A percentile compares a stretch with the other conserved stretches of the same genome.
phyloP scores from a whole-genome alignment of 169 alveolate genomes.

The Plasmodium gonderi region DNA sequence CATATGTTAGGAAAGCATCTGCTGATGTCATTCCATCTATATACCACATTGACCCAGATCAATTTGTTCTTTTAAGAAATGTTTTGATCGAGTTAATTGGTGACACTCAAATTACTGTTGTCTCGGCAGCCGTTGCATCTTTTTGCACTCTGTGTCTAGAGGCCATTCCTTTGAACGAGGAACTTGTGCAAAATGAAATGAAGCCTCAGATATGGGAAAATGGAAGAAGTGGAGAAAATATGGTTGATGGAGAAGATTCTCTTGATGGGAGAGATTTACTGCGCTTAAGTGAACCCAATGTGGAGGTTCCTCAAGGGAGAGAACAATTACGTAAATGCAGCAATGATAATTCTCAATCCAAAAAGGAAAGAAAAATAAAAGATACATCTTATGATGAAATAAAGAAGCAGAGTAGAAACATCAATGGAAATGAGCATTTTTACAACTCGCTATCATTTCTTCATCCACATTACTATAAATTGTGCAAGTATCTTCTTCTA shows the following conservation, averaged over 20 bases:
- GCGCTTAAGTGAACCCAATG: neutral
- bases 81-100: conserved; percentile 66
- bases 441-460: conserved; percentile 72
- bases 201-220: neutral
- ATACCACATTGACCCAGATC: conserved; percentile 78
- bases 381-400: neutral
- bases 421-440: neutral
- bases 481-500: conserved; percentile 41
- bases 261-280: neutral
- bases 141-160: conserved; percentile 52
- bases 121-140: conserved; percentile 80
- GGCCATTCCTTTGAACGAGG: neutral
- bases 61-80: conserved; percentile 40
- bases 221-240: neutral
- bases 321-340: neutral
- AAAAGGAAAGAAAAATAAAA: neutral
- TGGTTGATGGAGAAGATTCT: neutral
- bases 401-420: neutral
- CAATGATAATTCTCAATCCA: too few species aligned
- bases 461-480: conserved; percentile 76
- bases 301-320: neutral
- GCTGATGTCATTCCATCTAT: conserved; percentile 85
- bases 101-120: conserved; percentile 78
- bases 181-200: neutral
- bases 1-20: conserved; percentile 87